Conservation (phyloP, 495 filamentous ascomycete genomes). For the Trichoderma virens region DNA sequence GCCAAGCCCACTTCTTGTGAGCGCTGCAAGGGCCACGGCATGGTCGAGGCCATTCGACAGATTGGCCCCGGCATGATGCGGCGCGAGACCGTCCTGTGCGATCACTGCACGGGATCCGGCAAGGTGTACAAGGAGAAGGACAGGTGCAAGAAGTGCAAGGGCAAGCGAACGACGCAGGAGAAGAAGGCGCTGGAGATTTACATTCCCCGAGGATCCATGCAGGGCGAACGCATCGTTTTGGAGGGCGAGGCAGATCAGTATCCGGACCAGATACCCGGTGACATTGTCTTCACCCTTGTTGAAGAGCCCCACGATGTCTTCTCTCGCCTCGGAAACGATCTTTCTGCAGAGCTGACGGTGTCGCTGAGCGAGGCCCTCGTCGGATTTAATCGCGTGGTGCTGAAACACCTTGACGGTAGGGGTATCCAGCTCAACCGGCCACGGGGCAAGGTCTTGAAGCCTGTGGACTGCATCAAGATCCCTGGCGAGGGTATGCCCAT, state of each 20-base stretch:
- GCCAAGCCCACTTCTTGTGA: constrained; percentile 80
- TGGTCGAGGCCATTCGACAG: constrained; percentile 61
- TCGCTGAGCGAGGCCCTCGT: constrained; percentile 76
- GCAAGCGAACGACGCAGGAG: constrained; percentile 67
- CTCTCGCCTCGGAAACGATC: constrained; percentile 70
- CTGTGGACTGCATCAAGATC: constrained; percentile 77
- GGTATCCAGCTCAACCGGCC: constrained; percentile 76
- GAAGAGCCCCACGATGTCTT: constrained; percentile 79
- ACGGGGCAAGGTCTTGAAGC: constrained; percentile 65
- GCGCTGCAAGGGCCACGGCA: constrained; percentile 69
- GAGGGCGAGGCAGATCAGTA: constrained; percentile 93
- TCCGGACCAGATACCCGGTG: constrained; percentile 83
- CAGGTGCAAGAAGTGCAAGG: constrained; percentile 97
- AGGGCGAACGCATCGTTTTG: constrained; percentile 83
- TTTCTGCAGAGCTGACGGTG: constrained; percentile 70
- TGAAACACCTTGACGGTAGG: constrained; percentile 90
- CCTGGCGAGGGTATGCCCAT: constrained; percentile 87
- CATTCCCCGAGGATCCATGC: constrained; percentile 80
- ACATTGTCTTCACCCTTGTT: constrained; percentile 80
- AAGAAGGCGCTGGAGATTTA: constrained; percentile 94
- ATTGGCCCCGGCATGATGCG: constrained; percentile 79
- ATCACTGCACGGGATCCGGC: constrained; percentile 72
- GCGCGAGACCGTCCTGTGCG: constrained; percentile 63
- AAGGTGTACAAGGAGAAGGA: constrained; percentile 88
- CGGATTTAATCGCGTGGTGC: constrained; percentile 82